A percentile compares a stretch with the other conserved stretches of the same genome.
Conservation (phyloP, 805 yeast genomes). For the Saccharomyces kudriavzevii region DNA sequence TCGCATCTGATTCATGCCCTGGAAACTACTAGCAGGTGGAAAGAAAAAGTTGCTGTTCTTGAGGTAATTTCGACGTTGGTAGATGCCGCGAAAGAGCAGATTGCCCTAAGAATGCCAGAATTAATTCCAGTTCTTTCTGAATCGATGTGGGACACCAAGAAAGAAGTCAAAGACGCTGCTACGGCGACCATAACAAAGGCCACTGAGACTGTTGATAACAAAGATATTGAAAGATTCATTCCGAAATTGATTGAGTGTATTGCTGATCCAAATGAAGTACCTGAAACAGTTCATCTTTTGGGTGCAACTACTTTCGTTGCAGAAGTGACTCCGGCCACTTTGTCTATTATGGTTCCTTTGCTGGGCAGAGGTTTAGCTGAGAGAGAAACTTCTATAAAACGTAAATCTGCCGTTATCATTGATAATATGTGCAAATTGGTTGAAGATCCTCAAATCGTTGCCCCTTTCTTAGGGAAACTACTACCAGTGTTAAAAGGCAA, state of each 20-base stretch:
- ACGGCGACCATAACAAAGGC: slow-evolving; percentile 88
- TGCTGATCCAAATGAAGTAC: slow-evolving; percentile 90
- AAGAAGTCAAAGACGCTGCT: slow-evolving; percentile 93
- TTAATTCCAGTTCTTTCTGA: slow-evolving; percentile 94
- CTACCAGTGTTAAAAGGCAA: slow-evolving; percentile 91
- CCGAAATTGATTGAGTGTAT: slow-evolving; percentile 94
- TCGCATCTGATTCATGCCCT: slow-evolving; percentile 67
- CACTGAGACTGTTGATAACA: slow-evolving; percentile 94
- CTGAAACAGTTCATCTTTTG: slow-evolving; percentile 93
- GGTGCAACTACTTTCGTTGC: slow-evolving; percentile 99
- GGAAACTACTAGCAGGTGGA: slow-evolving; percentile 79
- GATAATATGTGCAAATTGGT: slow-evolving; percentile 99
- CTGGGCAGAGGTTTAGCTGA: slow-evolving; percentile 97
- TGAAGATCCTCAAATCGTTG: slow-evolving; percentile 98
- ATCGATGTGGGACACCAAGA: slow-evolving; percentile 99
- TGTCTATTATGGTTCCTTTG: slow-evolving; percentile 97
- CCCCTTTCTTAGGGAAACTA: slow-evolving; percentile 90
- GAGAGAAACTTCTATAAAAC: slow-evolving; percentile 97
- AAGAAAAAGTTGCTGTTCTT: slow-evolving; percentile 86
- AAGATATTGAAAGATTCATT: slow-evolving; percentile 97
- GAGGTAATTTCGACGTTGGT: slow-evolving; percentile 77
- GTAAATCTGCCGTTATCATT: slow-evolving; percentile 97
- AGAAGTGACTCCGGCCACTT: slow-evolving; percentile 97
- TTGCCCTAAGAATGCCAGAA: slow-evolving; percentile 98
- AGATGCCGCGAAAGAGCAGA: slow-evolving; percentile 85